Base-by-base conservation (phyloP, 169 alveolate genomes). In the Eimeria tenella region DNA sequence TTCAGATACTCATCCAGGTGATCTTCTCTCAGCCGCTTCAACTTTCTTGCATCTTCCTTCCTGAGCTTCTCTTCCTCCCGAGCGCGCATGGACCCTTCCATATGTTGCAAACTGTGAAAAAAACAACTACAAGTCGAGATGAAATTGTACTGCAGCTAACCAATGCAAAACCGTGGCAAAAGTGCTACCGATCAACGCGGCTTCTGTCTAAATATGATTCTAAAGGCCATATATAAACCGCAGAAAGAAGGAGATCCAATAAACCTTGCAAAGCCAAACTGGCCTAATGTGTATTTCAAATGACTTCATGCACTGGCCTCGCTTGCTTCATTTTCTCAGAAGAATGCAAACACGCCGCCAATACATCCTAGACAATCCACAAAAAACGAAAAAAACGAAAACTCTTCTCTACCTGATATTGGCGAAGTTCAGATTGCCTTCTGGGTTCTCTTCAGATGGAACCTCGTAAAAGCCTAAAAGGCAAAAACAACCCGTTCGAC, bases 1-100 rank as follows among this genome's bases (percentile, higher is more conserved):
- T 98, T 98, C 79, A 98, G 93, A 25, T 98, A 99, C 94, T 96
- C 96, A n/a, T 98, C 99, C 21, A 98, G 96, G 93, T 99, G 98
- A 84, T 98, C 98, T 84, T 98, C 97, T 95, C 98, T 98, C 52
- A 99, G 95, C 83, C 99, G 97, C 96, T 98, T 98, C 95, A 98
- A 96, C 94, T 97, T 97, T 86, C 98, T 97, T 79, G 97, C 97
- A 93, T 99, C 99, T 55, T 98, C 98, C 75, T 97, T 98, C 95
- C 97, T 96, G 89, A 90, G 97, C 89, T 89, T 96, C 91, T 97
- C 97, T 96, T 98, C 99, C 84, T 98, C 99, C 65, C 98, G 98
- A 90, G 98, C 99, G 92, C 99, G 97, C 88, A 98, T 96, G 84
- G 96, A 95, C 19, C 98, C 98, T 86, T 98, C 99, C 90, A 98